Conservation (phyloP, 768 basidiomycete species). For the Peribolospora kevripleyi region DNA sequence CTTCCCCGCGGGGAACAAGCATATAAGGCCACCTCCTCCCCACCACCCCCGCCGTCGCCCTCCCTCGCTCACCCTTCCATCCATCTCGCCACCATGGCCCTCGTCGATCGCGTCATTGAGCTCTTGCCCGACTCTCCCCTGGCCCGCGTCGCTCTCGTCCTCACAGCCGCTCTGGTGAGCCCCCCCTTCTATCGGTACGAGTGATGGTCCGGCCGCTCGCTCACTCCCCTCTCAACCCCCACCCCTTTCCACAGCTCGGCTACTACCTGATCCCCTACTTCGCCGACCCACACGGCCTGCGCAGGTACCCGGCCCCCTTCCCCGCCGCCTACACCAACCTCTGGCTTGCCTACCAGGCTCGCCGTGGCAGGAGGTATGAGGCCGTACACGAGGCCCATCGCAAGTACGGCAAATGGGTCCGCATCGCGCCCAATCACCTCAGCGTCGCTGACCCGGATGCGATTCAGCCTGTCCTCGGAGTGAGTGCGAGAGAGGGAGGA, state of each 20-base stretch:
- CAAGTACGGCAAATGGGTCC: slow-evolving; percentile 33
- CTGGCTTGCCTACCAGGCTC: slow-evolving; percentile 44
- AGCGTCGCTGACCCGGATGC: slow-evolving; percentile 58
- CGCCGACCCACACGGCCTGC: slow-evolving; percentile 33
- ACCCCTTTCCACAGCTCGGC: slow-evolving; percentile 3
- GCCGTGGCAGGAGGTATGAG: slow-evolving; percentile 50
- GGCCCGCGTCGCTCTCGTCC: too few species aligned
- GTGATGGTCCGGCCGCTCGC: too few species aligned
- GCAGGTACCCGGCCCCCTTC: slow-evolving; percentile 40
- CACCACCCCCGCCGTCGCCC: too few species aligned
- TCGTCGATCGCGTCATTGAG: too few species aligned
- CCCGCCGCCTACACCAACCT: slow-evolving; percentile 44
- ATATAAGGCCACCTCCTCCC: too few species aligned
- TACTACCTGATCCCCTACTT: slow-evolving; percentile 29
- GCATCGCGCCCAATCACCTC: slow-evolving; percentile 38
- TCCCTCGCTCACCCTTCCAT: too few species aligned
- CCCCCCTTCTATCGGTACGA: too few species aligned
- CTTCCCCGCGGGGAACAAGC: too few species aligned
- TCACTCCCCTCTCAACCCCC: too few species aligned
- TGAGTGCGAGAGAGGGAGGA: background rate
- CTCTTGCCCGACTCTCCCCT: too few species aligned
- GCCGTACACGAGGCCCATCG: slow-evolving; percentile 45
- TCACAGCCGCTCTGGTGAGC: too few species aligned
- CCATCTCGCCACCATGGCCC: too few species aligned
- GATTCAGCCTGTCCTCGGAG: slow-evolving; percentile 43